Evolutionary conservation across 2,329 filamentous ascomycete species (phyloP), one percentile per base, ranked within the genome.

Genomic region (Emergomyces orientalis): DNA sequence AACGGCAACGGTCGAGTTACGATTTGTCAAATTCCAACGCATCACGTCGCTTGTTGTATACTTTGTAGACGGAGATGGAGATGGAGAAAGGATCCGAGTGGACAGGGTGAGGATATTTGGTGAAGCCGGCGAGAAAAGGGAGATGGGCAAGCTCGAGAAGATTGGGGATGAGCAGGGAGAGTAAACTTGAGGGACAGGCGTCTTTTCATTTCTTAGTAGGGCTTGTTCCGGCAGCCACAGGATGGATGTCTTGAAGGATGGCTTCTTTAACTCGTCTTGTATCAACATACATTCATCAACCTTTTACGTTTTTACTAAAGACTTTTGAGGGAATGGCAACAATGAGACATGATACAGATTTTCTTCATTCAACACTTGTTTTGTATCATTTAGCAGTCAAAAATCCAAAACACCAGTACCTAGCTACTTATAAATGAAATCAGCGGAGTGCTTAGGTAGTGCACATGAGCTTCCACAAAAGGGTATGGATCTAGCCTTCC

Each of bases 11-110:
- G 78, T 93, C 61, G 78, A 83, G 54, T 78, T 97, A 70, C 89
- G 92, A 17, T 97, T 93, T 72, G 94, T 99, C 77, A 97, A 97
- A 79, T 99, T 97, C 81, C 94, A 97, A 78, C 95, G 91, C 72
- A 89, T 97, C 61, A 88, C 86, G 64, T 94, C 87, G 65, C 73
- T 99, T 69, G 88, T 96, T 22, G 70, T 99, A 13, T 99, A 97
- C 74, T 87, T 99, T 41, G 89, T 89, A 61, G 88, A 95, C 73
- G 92, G 91, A 1, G 89, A 93, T 62, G 87, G 87, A 22, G 88
- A 90, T 60, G 85, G 87, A 52, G 92, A 97, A 73, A 92, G 90
- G 80, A 88, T 94, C 63, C 86, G 94, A 63, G 76, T 99, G 47
- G 79, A 81, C 64, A 70, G 79, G 14, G 66, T 81, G 61, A 73